Percentiles rank a stretch among this genome's conserved stretches.
phyloP scores from a whole-genome alignment of 2,329 filamentous ascomycete species.

The Cryphonectria radicalis region DNA sequence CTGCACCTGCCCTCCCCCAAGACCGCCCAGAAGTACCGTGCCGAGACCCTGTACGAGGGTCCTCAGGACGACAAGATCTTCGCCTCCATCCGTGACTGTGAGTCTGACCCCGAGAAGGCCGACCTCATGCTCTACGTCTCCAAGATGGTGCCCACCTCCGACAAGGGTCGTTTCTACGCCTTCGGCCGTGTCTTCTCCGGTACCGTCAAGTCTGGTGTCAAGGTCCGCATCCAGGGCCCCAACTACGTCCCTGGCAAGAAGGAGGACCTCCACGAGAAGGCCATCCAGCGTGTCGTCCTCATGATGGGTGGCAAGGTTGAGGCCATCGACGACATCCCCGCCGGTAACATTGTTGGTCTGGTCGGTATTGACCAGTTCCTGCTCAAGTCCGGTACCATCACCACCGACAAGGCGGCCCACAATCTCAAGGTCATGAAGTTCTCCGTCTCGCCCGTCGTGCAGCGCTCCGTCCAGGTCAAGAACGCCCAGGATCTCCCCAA shows the following conservation, averaged over 20 bases:
- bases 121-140: conserved; percentile 99
- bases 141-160: conserved; percentile 99
- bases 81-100: conserved; percentile 96
- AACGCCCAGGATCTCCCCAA: conserved; percentile 99
- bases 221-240: conserved; percentile 99
- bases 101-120: conserved; percentile 77
- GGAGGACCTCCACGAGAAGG: conserved; percentile 99
- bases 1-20: conserved; percentile 96
- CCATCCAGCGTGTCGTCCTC: conserved; percentile 98
- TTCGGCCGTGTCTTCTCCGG: conserved; percentile 99
- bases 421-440: conserved; percentile 99
- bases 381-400: conserved; percentile 99
- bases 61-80: conserved; percentile 88
- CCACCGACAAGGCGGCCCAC: conserved; percentile 95
- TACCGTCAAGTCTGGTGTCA: conserved; percentile 96
- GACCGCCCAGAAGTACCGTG: conserved; percentile 96
- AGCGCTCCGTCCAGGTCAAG: conserved; percentile 99
- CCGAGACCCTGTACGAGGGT: conserved; percentile 98
- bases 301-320: conserved; percentile 99
- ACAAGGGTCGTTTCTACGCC: conserved; percentile 99
- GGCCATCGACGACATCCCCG: conserved; percentile 97
- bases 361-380: conserved; percentile 99
- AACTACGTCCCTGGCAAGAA: conserved; percentile 99
- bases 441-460: conserved; percentile 98
- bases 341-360: conserved; percentile 99